Percentiles rank a stretch among this genome's conserved stretches.
Conservation (phyloP, 2,329 filamentous ascomycete species). For the Alternaria gaisen region DNA sequence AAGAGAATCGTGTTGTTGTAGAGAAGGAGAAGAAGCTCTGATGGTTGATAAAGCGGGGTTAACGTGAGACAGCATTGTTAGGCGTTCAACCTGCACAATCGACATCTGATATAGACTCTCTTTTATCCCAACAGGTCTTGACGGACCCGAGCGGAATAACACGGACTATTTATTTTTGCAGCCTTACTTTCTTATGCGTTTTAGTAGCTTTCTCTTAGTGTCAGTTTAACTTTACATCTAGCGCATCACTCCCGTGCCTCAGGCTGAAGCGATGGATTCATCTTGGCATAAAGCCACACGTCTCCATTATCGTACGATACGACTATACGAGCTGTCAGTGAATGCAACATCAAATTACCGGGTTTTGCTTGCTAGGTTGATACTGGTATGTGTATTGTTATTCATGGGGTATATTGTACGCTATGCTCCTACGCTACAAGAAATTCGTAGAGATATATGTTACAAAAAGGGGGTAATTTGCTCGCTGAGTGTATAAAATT, state of each 20-base stretch:
- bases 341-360: background rate
- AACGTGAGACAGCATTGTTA: background rate
- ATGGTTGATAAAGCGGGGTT: background rate
- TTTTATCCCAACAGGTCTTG: background rate
- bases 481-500: background rate
- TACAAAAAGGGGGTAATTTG: background rate
- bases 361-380: background rate
- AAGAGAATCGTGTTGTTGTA: background rate
- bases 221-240: background rate
- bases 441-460: conserved; percentile 4
- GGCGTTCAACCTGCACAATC: background rate
- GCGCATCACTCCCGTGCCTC: background rate
- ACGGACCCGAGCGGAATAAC: background rate
- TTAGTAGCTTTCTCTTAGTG: background rate
- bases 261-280: background rate
- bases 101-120: background rate
- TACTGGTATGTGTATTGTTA: background rate
- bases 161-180: background rate
- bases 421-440: conserved; percentile 1
- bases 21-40: background rate
- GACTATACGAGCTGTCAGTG: background rate
- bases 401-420: conserved; percentile 7
- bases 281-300: background rate
- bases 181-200: background rate
- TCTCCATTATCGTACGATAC: background rate